phyloP scores from a whole-genome alignment of 441 rosid species.

The Populus tomentosa region DNA sequence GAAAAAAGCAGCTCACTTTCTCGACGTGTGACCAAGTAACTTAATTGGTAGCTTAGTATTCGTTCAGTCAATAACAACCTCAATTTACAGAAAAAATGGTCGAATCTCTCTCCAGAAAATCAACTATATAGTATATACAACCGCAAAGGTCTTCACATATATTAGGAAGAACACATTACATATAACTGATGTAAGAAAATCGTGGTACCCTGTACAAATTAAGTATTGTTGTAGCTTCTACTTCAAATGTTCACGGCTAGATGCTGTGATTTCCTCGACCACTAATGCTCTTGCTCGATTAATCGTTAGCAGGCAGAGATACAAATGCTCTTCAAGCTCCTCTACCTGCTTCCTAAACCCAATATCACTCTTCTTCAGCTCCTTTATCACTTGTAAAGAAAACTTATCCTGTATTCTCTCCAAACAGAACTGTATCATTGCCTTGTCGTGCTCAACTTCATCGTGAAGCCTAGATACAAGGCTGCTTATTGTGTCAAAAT shows the following conservation, averaged over 20 bases:
- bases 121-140: no score
- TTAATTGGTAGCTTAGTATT: neutral
- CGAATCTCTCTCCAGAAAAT: no score
- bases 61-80: neutral
- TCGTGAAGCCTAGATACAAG: constrained; percentile 42
- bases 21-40: neutral
- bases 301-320: constrained; percentile 41
- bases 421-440: constrained; percentile 30
- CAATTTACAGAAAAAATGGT: no score
- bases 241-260: neutral
- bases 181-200: no score
- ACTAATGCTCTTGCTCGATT: constrained; percentile 39
- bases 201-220: no score
- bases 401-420: constrained; percentile 24
- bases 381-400: constrained; percentile 30
- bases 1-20: neutral
- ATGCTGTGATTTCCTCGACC: constrained; percentile 21
- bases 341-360: constrained; percentile 37
- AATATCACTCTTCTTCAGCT: constrained; percentile 29
- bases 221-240: neutral
- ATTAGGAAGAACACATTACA: no score
- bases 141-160: no score
- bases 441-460: constrained; percentile 44
- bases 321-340: constrained; percentile 49
- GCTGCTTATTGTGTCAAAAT: constrained; percentile 45